Evolutionary conservation across 805 yeast species (phyloP).

Genomic region (Maudiozyma pseudohumilis): DNA sequence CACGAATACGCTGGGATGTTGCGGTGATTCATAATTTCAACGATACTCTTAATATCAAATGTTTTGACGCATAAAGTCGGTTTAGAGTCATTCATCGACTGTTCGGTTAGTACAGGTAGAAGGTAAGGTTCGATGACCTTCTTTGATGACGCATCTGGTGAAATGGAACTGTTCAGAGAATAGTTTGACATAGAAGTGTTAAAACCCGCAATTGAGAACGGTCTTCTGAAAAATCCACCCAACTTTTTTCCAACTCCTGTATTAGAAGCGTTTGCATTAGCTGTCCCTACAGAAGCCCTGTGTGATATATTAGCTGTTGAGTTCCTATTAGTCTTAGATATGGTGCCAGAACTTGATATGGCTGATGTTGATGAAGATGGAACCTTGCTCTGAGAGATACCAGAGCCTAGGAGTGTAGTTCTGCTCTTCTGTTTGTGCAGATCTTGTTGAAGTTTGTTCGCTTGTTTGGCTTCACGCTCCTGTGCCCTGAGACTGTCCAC

Average conservation of each 20-base stretch:
- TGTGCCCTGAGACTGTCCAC: conserved; percentile 31
- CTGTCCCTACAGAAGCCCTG: conserved; percentile 16
- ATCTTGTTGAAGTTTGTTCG: conserved; percentile 19
- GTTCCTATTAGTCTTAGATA: conserved; percentile 16
- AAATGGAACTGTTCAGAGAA: conserved; percentile 22
- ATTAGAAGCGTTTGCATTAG: conserved; percentile 13
- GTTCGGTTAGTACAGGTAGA: conserved; percentile 44
- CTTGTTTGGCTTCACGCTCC: conserved; percentile 30
- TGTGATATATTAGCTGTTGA: conserved; percentile 14
- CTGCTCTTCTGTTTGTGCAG: conserved; percentile 9
- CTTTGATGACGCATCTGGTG: conserved; percentile 34
- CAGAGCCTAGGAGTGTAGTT: conserved; percentile 11
- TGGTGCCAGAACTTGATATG: conserved; percentile 5
- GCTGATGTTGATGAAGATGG: conserved; percentile 1
- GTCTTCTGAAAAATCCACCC: conserved; percentile 54
- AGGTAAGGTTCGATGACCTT: conserved; percentile 35
- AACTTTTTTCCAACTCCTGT: conserved; percentile 35
- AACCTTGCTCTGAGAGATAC: no score
- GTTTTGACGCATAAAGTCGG: conserved; percentile 40
- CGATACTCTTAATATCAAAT: conserved; percentile 32
- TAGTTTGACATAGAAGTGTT: conserved; percentile 23
- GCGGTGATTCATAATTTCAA: conserved; percentile 30
- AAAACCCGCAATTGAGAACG: conserved; percentile 46
- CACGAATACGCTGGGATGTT: conserved; percentile 14
- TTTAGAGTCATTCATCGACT: conserved; percentile 37